Evolutionary conservation across 2,329 filamentous ascomycete genomes (phyloP).

Genomic region (Botrytis sinoallii): DNA sequence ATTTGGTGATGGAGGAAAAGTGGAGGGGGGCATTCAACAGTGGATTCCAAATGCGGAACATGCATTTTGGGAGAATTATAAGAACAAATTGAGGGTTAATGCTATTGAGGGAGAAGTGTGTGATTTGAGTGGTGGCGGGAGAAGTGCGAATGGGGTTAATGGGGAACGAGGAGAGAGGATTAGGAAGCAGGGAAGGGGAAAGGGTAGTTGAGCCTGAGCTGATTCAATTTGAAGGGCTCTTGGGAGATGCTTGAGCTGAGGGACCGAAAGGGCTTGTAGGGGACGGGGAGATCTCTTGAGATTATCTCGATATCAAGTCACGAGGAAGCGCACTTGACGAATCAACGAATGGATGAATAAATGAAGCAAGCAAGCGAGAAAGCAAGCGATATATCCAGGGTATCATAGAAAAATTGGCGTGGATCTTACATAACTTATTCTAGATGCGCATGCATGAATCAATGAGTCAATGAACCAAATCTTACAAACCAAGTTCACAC

Average conservation of each 20-base stretch:
- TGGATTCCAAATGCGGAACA: slow-evolving; percentile 27
- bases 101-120: slow-evolving; percentile 34
- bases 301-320: not conserved
- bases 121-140: slow-evolving; percentile 22
- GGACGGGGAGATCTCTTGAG: not conserved
- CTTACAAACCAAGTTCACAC: not conserved
- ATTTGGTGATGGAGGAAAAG: not conserved
- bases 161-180: not conserved
- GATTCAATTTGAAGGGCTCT: not conserved
- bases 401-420: not conserved
- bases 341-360: not conserved
- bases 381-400: not conserved
- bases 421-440: not conserved
- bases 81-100: slow-evolving; percentile 38
- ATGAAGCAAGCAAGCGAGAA: not conserved
- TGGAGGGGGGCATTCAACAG: slow-evolving; percentile 8
- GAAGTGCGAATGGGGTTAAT: not conserved
- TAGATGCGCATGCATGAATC: not conserved
- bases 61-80: slow-evolving; percentile 35
- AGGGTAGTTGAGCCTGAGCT: not conserved
- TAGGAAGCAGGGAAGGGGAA: not conserved
- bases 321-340: not conserved
- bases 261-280: not conserved
- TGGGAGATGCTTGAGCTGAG: not conserved
- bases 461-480: not conserved